phyloP scores from a whole-genome alignment of 345 rosid species.

The rapeseed (Brassica napus) region DNA sequence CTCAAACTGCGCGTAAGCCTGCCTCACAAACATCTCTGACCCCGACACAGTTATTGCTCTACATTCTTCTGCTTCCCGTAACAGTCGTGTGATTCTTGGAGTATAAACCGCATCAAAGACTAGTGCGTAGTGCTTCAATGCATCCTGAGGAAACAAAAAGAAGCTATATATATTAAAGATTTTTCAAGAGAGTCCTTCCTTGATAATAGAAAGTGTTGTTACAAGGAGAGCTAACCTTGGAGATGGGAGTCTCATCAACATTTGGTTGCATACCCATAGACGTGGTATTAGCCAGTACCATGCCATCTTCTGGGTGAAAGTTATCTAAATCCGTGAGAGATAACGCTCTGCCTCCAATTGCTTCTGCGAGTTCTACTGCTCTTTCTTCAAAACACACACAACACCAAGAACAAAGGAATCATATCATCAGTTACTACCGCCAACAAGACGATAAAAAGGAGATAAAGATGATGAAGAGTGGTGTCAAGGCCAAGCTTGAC shows the following conservation, averaged over 20 bases:
- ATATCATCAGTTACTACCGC: slow-evolving; percentile 16
- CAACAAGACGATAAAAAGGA: slow-evolving; percentile 1
- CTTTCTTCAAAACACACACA: slow-evolving; percentile 50
- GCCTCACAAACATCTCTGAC: slow-evolving; percentile 89
- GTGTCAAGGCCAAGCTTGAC: slow-evolving; percentile 3
- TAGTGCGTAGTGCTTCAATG: slow-evolving; percentile 63
- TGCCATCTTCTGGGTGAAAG: slow-evolving; percentile 72
- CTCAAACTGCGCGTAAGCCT: slow-evolving; percentile 86
- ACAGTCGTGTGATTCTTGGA: slow-evolving; percentile 77
- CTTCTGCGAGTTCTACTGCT: slow-evolving; percentile 68
- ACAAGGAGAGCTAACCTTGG: slow-evolving; percentile 56
- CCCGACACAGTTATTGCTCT: slow-evolving; percentile 76
- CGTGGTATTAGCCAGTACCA: slow-evolving; percentile 88
- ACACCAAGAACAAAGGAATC: slow-evolving; percentile 5
- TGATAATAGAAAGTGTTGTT: background rate
- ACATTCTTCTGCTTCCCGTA: slow-evolving; percentile 79
- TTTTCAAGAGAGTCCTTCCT: background rate
- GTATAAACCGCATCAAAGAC: slow-evolving; percentile 91
- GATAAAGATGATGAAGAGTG: slow-evolving; percentile 1
- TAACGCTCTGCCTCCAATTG: slow-evolving; percentile 75
- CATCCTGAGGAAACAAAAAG: slow-evolving; percentile 46
- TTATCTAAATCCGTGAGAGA: slow-evolving; percentile 65
- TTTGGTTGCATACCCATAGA: slow-evolving; percentile 98
- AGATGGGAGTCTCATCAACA: slow-evolving; percentile 74
- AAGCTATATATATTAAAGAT: background rate